These are phyloP conservation scores for Rhizopogon vesiculosus DNA, from an alignment of 768 basidiomycete species.

Conservation along the genomic window DNA sequence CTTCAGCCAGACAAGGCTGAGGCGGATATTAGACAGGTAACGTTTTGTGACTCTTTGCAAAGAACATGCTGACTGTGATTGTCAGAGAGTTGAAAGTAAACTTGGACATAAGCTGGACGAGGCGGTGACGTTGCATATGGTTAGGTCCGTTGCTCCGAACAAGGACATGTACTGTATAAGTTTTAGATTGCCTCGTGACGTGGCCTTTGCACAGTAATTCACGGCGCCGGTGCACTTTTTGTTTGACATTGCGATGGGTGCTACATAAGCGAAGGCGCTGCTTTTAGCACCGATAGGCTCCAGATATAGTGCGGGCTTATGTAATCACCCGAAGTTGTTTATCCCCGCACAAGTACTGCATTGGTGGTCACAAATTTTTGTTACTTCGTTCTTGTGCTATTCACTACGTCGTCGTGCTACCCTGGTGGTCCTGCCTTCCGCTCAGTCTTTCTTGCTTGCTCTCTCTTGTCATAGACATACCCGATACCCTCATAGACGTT, in stretches of 20 bases:
- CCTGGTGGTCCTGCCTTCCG: slow-evolving; percentile 11
- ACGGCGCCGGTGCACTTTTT: neutral
- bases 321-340: slow-evolving; percentile 19
- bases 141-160: slow-evolving; percentile 90
- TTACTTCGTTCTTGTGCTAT: neutral
- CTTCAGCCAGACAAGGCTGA: slow-evolving; percentile 62
- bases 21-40: slow-evolving; percentile 75
- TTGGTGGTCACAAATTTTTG: slow-evolving; percentile 4
- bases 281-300: slow-evolving; percentile 12
- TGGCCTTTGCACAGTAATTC: slow-evolving; percentile 28
- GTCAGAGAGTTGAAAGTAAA: slow-evolving; percentile 66
- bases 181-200: slow-evolving; percentile 61
- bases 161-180: slow-evolving; percentile 98
- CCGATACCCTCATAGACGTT: slow-evolving; percentile 26
- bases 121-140: slow-evolving; percentile 59
- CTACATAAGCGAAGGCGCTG: neutral
- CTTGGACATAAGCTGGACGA: slow-evolving; percentile 51
- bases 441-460: slow-evolving; percentile 19
- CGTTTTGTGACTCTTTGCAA: slow-evolving; percentile 8
- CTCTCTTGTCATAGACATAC: slow-evolving; percentile 27
- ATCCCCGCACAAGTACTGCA: slow-evolving; percentile 28
- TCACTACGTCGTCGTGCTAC: slow-evolving; percentile 6
- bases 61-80: slow-evolving; percentile 11
- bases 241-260: neutral
- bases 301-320: slow-evolving; percentile 26